Base-by-base conservation (phyloP, 495 filamentous ascomycete species). In the Entonaema liquescens region DNA sequence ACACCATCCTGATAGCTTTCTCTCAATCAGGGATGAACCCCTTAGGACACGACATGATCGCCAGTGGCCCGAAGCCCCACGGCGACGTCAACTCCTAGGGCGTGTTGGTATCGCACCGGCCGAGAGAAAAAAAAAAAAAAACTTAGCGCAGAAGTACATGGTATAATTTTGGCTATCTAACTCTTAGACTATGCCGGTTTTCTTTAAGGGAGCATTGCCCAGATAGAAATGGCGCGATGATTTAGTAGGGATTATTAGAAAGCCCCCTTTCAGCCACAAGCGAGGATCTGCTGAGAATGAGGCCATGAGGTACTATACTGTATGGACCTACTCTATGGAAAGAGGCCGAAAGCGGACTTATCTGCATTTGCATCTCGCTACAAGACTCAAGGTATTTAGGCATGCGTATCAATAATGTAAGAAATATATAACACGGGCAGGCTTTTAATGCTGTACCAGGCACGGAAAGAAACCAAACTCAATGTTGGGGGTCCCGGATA, bases 291-390 rank as follows among this genome's bases (percentile, higher is more conserved):
- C 50, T 69, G 65, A 68, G 65, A 13, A 68, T 72, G 31, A 62
- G 65, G 56, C 65, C 70, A 72, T 63, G 21, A 35, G 23, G 42
- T 55, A 64, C 44, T 29, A 15, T 65, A 65, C 36, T 62, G 13
- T 61, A 62, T 53, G 61, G 65, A 63, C 44, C 21, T 65, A 58
- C 56, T 58, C 19, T 57, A 65, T 58, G 57, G 65, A 61, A 44
- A 57, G 56, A 19, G 42, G 49, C 70, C 70, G 70, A 73, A 59
- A 62, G 36, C 70, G 65, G 65, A 73, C 52, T 65, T 49, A n/a
- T 23, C 42, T 49, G 59, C 36, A 65, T 47, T 40, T 23, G 15
- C 12, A 40, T 59, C 29, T 58, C 53, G 28, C 50, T 62, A 54
- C 35, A 54, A 54, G 53, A 33, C n/a, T 31, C 35, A 19, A 23